A percentile compares a stretch with the other conserved stretches of the same genome.
These are phyloP conservation scores for Gossypium gossypioides DNA, from an alignment of 441 rosid species.

Conservation along the genomic window DNA sequence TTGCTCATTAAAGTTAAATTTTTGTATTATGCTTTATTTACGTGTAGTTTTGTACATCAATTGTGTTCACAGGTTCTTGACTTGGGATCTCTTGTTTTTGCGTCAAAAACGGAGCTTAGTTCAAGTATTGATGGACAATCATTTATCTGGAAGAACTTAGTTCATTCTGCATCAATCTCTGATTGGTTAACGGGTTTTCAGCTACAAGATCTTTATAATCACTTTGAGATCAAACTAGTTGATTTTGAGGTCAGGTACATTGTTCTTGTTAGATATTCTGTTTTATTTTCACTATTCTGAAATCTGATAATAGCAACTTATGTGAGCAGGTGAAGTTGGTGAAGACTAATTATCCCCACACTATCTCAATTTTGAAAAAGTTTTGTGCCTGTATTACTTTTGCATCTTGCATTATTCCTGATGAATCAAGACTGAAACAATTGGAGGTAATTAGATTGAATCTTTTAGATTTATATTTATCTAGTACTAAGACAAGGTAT, in stretches of 20 bases:
- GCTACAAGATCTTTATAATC: conserved; percentile 48
- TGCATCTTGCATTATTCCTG: conserved; percentile 54
- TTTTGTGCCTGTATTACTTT: conserved; percentile 38
- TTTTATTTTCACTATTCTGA: conserved; percentile 8
- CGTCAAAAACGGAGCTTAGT: conserved; percentile 32
- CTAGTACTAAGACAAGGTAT: not conserved
- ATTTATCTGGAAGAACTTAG: conserved; percentile 23
- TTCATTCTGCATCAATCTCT: conserved; percentile 24
- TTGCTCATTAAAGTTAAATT: not conserved
- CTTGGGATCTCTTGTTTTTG: conserved; percentile 38
- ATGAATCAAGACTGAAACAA: conserved; percentile 57
- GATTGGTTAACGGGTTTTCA: conserved; percentile 27
- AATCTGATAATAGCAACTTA: conserved; percentile 18
- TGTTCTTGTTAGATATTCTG: conserved; percentile 13
- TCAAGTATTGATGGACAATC: conserved; percentile 32
- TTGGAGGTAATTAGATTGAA: conserved; percentile 56
- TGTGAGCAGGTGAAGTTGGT: conserved; percentile 51
- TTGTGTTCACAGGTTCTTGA: conserved; percentile 43
- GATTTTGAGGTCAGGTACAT: conserved; percentile 50
- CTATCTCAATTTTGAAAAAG: conserved; percentile 47
- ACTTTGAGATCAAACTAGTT: conserved; percentile 43
- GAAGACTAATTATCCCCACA: conserved; percentile 29
- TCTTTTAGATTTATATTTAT: conserved; percentile 2
- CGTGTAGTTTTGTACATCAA: not conserved
- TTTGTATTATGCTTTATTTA: not conserved